Percentiles rank a stretch among this genome's conserved stretches.
These are phyloP conservation scores for Aspergillus egyptiacus DNA, from an alignment of 495 filamentous ascomycete species.

Conservation along the genomic window DNA sequence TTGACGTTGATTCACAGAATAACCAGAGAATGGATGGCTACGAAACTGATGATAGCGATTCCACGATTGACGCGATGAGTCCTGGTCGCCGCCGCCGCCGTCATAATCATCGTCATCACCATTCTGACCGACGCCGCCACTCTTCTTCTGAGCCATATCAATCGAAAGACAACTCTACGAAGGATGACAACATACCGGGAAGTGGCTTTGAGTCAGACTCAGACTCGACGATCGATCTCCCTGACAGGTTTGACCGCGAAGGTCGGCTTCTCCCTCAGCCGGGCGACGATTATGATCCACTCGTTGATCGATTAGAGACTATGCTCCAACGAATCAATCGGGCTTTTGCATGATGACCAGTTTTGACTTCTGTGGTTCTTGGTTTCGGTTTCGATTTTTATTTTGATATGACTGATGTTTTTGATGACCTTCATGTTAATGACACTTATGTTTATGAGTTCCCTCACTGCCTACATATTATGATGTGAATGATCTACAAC, in stretches of 20 bases:
- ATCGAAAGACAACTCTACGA: conserved; percentile 4
- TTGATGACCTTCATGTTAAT: neutral
- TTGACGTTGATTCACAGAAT: conserved; percentile 26
- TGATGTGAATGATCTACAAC: neutral
- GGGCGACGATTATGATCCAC: conserved; percentile 30
- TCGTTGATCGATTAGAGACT: conserved; percentile 32
- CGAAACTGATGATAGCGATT: conserved; percentile 41
- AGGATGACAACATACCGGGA: neutral
- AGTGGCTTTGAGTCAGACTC: conserved; percentile 28
- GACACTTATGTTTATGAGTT: neutral
- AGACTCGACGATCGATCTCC: conserved; percentile 50
- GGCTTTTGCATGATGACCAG: conserved; percentile 21
- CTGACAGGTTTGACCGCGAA: conserved; percentile 59
- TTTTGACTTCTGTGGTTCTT: conserved; percentile 2
- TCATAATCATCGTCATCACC: conserved; percentile 12
- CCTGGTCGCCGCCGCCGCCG: conserved; percentile 15
- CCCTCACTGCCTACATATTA: neutral
- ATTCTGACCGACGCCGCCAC: conserved; percentile 23
- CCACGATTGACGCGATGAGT: conserved; percentile 28
- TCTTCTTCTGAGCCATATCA: conserved; percentile 25
- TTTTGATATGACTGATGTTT: neutral
- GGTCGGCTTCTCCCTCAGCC: conserved; percentile 44
- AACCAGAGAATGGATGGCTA: conserved; percentile 28
- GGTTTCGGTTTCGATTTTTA: neutral
- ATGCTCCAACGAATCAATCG: conserved; percentile 30